Conservation (phyloP, 176 grass and related monocot genomes). For the Bolboschoenus planiculmis region DNA sequence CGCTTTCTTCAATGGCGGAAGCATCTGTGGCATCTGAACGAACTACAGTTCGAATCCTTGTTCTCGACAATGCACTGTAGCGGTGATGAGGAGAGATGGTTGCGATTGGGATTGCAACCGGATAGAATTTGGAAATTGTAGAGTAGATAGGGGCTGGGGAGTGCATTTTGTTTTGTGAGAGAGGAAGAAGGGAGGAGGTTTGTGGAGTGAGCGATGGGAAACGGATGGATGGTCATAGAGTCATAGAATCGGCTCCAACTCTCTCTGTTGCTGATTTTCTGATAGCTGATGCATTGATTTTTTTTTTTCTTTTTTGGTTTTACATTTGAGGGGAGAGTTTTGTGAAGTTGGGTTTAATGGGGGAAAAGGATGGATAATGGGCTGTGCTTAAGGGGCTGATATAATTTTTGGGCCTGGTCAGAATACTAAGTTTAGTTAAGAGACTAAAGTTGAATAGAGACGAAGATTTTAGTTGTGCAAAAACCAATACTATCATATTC, state of each 20-base stretch:
- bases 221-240: too few relatives aligned
- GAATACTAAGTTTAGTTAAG: background rate
- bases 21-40: conserved; percentile 31
- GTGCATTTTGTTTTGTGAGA: conserved; percentile 19
- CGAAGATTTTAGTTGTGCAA: background rate
- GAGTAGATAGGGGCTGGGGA: conserved; percentile 7
- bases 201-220: conserved; percentile 23
- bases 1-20: conserved; percentile 21
- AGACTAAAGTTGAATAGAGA: background rate
- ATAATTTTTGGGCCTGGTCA: background rate
- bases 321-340: background rate
- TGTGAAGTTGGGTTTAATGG: background rate
- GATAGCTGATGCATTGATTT: background rate
- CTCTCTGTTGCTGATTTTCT: background rate
- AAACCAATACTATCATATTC: background rate
- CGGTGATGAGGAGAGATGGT: conserved; percentile 8
- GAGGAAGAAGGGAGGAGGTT: background rate
- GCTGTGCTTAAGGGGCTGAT: background rate
- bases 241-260: conserved; percentile 3
- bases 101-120: conserved; percentile 6
- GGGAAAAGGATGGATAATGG: background rate
- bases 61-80: background rate
- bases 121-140: conserved; percentile 13
- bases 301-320: background rate
- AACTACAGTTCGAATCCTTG: conserved; percentile 23